Evolutionary conservation across 2,329 filamentous ascomycete genomes (phyloP).

Genomic region (Alternaria novae-zelandiae): DNA sequence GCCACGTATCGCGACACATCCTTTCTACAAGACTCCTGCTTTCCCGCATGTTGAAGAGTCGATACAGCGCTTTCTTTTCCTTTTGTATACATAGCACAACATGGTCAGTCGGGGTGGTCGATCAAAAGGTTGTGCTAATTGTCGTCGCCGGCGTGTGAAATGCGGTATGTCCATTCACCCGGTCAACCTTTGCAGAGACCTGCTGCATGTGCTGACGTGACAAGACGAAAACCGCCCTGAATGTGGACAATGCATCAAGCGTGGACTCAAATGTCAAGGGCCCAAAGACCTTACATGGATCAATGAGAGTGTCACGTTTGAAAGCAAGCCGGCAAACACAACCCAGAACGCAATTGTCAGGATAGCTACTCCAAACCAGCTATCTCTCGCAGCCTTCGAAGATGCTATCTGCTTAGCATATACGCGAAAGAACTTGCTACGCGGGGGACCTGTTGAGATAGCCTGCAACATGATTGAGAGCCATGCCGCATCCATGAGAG

Average conservation of each 20-base stretch:
- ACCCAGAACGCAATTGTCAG: neutral
- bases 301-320: conserved; percentile 12
- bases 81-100: neutral
- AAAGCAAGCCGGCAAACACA: neutral
- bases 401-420: conserved; percentile 36
- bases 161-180: conserved; percentile 28
- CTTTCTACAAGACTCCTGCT: neutral
- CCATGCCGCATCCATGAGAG: neutral
- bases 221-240: conserved; percentile 34
- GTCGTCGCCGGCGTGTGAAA: conserved; percentile 35
- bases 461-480: conserved; percentile 32
- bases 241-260: conserved; percentile 34
- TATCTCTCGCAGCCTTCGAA: conserved; percentile 31
- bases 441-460: conserved; percentile 33
- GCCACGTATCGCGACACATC: neutral
- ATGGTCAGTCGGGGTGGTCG: conserved; percentile 41
- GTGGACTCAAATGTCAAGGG: conserved; percentile 30
- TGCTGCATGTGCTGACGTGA: neutral
- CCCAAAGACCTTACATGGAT: conserved; percentile 35
- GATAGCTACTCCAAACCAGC: conserved; percentile 2
- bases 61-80: neutral
- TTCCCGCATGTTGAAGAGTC: neutral
- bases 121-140: conserved; percentile 36
- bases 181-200: neutral
- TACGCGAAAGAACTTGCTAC: conserved; percentile 33